These are phyloP conservation scores for Paxillus ammoniavirescens DNA, from an alignment of 768 basidiomycete species.

Conservation along the genomic window DNA sequence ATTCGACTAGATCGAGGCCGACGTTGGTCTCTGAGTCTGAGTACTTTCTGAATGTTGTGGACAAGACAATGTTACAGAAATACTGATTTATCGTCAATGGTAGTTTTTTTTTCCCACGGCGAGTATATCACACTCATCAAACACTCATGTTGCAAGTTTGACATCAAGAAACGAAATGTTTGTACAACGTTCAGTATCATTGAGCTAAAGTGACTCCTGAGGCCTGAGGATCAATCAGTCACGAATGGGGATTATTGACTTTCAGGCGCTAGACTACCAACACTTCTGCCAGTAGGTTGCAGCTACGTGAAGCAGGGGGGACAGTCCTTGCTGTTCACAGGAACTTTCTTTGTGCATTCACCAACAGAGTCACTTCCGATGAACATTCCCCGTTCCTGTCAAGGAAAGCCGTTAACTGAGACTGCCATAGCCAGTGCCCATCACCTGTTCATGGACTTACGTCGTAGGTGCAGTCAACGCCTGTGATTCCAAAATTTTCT, in stretches of 20 bases:
- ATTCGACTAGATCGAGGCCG: background rate
- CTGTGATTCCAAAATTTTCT: background rate
- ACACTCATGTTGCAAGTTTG: too few relatives aligned
- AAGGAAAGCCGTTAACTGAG: background rate
- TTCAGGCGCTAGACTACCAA: conserved; percentile 6
- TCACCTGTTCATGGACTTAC: background rate
- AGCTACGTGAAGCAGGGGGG: background rate
- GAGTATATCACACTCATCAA: too few relatives aligned
- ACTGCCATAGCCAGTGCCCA: too few relatives aligned
- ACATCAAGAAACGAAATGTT: too few relatives aligned
- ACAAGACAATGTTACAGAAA: too few relatives aligned
- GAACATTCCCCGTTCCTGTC: background rate
- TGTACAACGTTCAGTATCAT: too few relatives aligned
- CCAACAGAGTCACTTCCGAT: background rate
- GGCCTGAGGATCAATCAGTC: background rate
- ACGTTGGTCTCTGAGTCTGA: too few relatives aligned
- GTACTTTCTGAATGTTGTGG: too few relatives aligned
- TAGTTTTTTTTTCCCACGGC: too few relatives aligned
- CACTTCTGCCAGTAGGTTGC: background rate
- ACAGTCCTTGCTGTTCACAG: background rate
- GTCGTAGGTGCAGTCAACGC: background rate
- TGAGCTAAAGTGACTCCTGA: too few relatives aligned
- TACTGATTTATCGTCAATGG: too few relatives aligned
- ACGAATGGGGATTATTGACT: background rate
- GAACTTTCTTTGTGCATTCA: background rate